phyloP scores from a whole-genome alignment of 768 basidiomycete genomes.

The Hortiboletus flavorubellus region DNA sequence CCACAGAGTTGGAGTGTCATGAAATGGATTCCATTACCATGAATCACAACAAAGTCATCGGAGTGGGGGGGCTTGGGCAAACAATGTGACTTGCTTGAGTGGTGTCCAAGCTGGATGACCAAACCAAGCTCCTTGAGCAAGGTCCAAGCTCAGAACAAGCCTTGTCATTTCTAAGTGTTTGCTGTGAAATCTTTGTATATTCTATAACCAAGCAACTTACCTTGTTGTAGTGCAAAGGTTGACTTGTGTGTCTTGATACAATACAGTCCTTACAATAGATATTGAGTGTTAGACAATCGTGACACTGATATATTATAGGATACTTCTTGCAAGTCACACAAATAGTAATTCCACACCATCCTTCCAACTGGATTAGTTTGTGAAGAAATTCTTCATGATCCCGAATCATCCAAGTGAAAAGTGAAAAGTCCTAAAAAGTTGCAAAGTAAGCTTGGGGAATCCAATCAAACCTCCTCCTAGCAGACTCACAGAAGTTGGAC shows the following conservation, averaged over 20 bases:
- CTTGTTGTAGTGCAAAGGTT: background rate
- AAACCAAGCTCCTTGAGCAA: background rate
- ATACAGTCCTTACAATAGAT: background rate
- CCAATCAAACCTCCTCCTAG: no score
- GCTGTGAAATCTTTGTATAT: no score
- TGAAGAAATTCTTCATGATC: no score
- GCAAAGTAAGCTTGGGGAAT: no score
- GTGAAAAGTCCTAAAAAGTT: no score
- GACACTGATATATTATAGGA: background rate
- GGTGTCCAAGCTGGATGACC: background rate
- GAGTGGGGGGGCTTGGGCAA: background rate
- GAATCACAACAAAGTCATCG: background rate
- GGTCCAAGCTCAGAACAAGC: no score
- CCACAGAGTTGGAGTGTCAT: background rate
- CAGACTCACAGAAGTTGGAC: no score
- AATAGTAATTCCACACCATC: background rate
- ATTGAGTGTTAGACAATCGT: background rate
- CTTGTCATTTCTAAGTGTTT: no score
- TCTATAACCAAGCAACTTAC: no score
- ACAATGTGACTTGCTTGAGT: no score
- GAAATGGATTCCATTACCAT: background rate
- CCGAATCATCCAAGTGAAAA: no score
- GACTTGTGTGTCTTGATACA: background rate
- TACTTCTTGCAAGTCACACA: background rate
- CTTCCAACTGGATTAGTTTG: background rate